Percentiles rank a stretch among this genome's conserved stretches.
Conservation (phyloP, 1,284 basidiomycete genomes). For the Cryptococcus depauperatus region DNA sequence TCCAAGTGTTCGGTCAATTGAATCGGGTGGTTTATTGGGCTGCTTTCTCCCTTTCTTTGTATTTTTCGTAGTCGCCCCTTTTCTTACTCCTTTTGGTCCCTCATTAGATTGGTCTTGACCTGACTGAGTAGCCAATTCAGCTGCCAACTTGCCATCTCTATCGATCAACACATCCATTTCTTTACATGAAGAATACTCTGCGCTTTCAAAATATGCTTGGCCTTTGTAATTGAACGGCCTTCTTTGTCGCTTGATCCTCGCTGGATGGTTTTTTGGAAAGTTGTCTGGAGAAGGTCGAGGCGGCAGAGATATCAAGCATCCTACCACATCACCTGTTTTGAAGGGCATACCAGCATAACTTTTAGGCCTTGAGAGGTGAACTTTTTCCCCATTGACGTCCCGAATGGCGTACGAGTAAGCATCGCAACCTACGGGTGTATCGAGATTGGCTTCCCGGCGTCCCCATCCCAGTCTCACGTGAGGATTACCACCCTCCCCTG, state of each 20-base stretch:
- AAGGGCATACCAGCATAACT: constrained; percentile 65
- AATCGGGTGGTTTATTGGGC: neutral
- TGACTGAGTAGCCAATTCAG: constrained; percentile 18
- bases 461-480: constrained; percentile 89
- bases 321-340: constrained; percentile 77
- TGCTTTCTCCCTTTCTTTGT: constrained; percentile 36
- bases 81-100: constrained; percentile 13
- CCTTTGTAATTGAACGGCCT: constrained; percentile 91
- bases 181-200: constrained; percentile 83
- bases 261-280: constrained; percentile 51
- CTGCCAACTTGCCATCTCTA: constrained; percentile 45
- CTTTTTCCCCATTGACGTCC: constrained; percentile 85
- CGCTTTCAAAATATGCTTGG: constrained; percentile 91
- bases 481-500: constrained; percentile 37
- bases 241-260: constrained; percentile 70
- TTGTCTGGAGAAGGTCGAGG: constrained; percentile 46
- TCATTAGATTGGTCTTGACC: constrained; percentile 42
- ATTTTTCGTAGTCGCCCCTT: constrained; percentile 40
- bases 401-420: constrained; percentile 87
- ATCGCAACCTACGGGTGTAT: constrained; percentile 86
- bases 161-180: constrained; percentile 88
- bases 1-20: constrained; percentile 49
- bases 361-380: constrained; percentile 70
- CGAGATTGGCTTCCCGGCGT: constrained; percentile 80
- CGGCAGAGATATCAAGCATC: constrained; percentile 63